phyloP scores from a whole-genome alignment of 2,329 filamentous ascomycete genomes.

The Coniosporium tulheliwenetii region DNA sequence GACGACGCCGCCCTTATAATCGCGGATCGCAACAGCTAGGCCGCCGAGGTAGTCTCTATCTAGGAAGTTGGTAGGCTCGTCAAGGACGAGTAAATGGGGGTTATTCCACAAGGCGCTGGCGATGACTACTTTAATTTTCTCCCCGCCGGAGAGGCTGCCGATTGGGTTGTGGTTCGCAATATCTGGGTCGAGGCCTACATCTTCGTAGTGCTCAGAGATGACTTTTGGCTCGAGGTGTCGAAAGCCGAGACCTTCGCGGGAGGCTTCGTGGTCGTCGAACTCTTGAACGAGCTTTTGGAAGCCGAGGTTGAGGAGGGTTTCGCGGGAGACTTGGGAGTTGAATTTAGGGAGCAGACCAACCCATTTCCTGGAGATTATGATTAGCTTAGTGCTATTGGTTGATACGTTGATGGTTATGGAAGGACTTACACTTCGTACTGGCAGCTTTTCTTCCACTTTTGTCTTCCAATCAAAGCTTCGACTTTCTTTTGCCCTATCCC shows the following conservation, averaged over 20 bases:
- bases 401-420: too few species aligned
- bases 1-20: slow-evolving; percentile 95
- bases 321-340: slow-evolving; percentile 85
- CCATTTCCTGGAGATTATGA: slow-evolving; percentile 59
- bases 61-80: slow-evolving; percentile 98
- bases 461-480: slow-evolving; percentile 82
- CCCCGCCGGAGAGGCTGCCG: slow-evolving; percentile 83
- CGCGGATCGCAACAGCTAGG: slow-evolving; percentile 90
- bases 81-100: slow-evolving; percentile 88
- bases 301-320: slow-evolving; percentile 72
- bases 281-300: slow-evolving; percentile 93
- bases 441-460: slow-evolving; percentile 98
- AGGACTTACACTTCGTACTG: slow-evolving; percentile 80
- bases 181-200: slow-evolving; percentile 87
- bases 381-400: slow-evolving; percentile 11
- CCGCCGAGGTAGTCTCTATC: slow-evolving; percentile 94
- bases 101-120: slow-evolving; percentile 98
- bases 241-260: slow-evolving; percentile 95
- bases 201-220: slow-evolving; percentile 96
- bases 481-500: slow-evolving; percentile 64
- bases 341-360: slow-evolving; percentile 72
- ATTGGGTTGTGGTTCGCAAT: slow-evolving; percentile 99
- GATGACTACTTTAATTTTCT: slow-evolving; percentile 92
- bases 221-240: slow-evolving; percentile 82
- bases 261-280: slow-evolving; percentile 96